A percentile compares a stretch with the other conserved stretches of the same genome.
Evolutionary conservation across 1,284 basidiomycete genomes (phyloP).

Genomic region (Lignosus rhinocerotis): DNA sequence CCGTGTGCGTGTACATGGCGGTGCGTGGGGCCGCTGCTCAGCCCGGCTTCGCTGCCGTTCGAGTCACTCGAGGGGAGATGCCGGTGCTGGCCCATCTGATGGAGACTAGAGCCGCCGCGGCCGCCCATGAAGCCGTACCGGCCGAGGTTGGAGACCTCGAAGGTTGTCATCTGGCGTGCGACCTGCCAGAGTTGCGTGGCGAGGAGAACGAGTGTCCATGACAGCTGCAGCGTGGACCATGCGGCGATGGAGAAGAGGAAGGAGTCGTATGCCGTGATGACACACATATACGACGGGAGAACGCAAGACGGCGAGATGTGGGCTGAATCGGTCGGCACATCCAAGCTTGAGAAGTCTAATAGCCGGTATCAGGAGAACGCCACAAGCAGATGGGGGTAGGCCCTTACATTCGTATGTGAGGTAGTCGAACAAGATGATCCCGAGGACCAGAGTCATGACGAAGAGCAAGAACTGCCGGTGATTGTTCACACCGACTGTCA

Average conservation of each 20-base stretch:
- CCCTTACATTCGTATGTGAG: constrained; percentile 78
- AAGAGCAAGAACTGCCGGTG: constrained; percentile 95
- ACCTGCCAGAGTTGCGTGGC: constrained; percentile 91
- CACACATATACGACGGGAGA: constrained; percentile 71
- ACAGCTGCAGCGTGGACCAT: constrained; percentile 91
- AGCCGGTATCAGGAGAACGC: background rate
- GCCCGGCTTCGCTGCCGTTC: constrained; percentile 19
- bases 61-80: constrained; percentile 34
- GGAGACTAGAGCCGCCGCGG: constrained; percentile 71
- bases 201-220: constrained; percentile 90
- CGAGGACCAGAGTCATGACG: constrained; percentile 80
- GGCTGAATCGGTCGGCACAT: constrained; percentile 40
- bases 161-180: constrained; percentile 91
- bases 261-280: constrained; percentile 69
- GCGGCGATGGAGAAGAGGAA: constrained; percentile 81
- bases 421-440: constrained; percentile 81
- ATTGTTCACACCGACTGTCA: constrained; percentile 87
- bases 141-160: constrained; percentile 94
- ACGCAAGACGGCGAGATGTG: constrained; percentile 62
- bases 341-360: constrained; percentile 52
- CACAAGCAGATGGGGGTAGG: constrained; percentile 2
- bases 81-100: constrained; percentile 67
- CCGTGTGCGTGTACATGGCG: constrained; percentile 36
- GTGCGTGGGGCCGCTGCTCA: constrained; percentile 18
- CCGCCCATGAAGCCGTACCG: constrained; percentile 98